Conservation (phyloP, 106 monocot genomes). For the Dendrobium huoshanense region DNA sequence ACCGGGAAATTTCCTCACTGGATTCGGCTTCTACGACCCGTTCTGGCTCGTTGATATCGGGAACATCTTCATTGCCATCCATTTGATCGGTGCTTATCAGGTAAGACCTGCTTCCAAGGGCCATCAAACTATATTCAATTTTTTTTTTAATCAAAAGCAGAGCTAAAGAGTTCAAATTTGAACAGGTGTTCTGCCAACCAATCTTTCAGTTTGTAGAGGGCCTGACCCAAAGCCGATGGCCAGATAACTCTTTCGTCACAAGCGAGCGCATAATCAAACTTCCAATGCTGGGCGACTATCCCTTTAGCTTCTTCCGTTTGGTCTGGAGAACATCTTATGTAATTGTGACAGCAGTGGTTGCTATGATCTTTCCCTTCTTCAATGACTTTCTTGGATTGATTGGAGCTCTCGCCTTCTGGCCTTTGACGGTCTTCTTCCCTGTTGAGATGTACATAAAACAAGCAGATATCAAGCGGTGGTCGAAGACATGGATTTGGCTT, state of each 20-base stretch:
- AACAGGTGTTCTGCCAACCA: conserved; percentile 30
- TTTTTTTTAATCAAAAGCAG: background rate
- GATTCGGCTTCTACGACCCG: conserved; percentile 93
- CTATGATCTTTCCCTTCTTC: conserved; percentile 55
- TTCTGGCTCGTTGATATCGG: conserved; percentile 70
- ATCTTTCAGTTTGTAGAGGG: conserved; percentile 31
- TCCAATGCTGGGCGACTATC: conserved; percentile 11
- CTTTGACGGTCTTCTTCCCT: conserved; percentile 28
- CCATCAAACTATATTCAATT: background rate
- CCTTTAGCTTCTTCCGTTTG: conserved; percentile 20
- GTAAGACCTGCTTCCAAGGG: conserved; percentile 16
- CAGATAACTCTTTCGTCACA: conserved; percentile 6
- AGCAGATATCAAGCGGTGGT: conserved; percentile 18
- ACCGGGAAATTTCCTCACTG: conserved; percentile 89
- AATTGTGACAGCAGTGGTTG: conserved; percentile 17
- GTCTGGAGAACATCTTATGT: conserved; percentile 29
- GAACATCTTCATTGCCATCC: conserved; percentile 65
- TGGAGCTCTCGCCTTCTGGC: conserved; percentile 42
- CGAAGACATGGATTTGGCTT: conserved; percentile 28
- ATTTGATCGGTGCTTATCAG: conserved; percentile 89
- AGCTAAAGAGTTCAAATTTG: no score
- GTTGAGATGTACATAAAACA: conserved; percentile 42
- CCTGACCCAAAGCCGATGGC: background rate
- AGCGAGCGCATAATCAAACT: conserved; percentile 10
- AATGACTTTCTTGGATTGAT: conserved; percentile 41